A percentile compares a stretch with the other conserved stretches of the same genome.
These are phyloP conservation scores for Tuber melanosporum DNA, from an alignment of 495 filamentous ascomycete genomes.

Conservation along the genomic window DNA sequence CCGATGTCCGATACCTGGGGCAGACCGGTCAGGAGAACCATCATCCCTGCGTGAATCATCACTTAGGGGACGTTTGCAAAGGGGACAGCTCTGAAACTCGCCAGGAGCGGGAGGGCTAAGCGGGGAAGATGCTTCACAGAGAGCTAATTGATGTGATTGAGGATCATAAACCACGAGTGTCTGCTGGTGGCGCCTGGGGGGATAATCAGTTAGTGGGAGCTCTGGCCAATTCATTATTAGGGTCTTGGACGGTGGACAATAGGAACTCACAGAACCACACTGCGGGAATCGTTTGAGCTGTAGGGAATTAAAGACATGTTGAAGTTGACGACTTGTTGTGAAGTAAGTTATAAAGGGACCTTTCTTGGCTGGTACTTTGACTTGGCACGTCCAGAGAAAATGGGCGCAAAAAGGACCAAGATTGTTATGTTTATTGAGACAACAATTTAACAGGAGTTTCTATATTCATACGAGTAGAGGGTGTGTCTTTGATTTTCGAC, in stretches of 20 bases:
- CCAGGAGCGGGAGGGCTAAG: slow-evolving; percentile 46
- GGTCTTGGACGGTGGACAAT: background rate
- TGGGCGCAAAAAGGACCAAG: background rate
- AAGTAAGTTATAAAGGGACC: background rate
- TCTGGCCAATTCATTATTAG: background rate
- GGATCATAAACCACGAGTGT: slow-evolving; percentile 87
- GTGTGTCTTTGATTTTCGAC: background rate
- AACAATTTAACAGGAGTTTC: background rate
- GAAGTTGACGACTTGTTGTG: background rate
- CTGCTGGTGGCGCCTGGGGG: slow-evolving; percentile 76
- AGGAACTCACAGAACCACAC: slow-evolving; percentile 57
- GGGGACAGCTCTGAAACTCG: slow-evolving; percentile 59
- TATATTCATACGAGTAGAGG: background rate
- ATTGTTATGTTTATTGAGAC: background rate
- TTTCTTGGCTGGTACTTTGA: background rate
- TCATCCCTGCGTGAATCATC: slow-evolving; percentile 49
- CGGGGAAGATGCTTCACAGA: slow-evolving; percentile 54
- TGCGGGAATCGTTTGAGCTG: slow-evolving; percentile 54
- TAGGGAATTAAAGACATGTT: slow-evolving; percentile 62
- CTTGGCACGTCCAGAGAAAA: background rate
- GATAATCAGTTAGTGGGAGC: slow-evolving; percentile 7
- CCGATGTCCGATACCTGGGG: slow-evolving; percentile 37
- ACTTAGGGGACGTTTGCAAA: slow-evolving; percentile 75
- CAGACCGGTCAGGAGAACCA: slow-evolving; percentile 44
- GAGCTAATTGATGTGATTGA: slow-evolving; percentile 72